Evolutionary conservation across 306 rosid genomes (phyloP).

Genomic region (Begonia peltatifolia): DNA sequence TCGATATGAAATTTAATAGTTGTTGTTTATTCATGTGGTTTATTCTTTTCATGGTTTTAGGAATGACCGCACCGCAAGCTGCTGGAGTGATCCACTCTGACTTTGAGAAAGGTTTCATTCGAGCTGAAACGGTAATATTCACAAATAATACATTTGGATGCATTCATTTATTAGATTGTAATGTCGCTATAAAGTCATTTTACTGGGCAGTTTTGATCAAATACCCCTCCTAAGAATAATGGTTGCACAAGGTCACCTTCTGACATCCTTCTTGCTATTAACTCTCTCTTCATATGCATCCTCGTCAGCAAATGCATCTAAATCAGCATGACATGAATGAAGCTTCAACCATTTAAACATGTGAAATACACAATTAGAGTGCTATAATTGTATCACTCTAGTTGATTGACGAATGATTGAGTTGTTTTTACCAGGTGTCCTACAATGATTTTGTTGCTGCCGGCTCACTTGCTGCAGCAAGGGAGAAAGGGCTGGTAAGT

Average conservation of each 20-base stretch:
- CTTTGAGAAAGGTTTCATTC: conserved; percentile 97
- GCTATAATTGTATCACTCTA: conserved; percentile 1
- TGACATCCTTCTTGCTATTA: too few species aligned
- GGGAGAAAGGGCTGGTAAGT: conserved; percentile 94
- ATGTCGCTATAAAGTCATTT: too few species aligned
- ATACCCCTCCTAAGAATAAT: too few species aligned
- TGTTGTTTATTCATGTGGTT: conserved; percentile 12
- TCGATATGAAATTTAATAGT: too few species aligned
- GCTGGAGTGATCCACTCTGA: conserved; percentile 98
- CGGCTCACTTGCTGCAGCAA: conserved; percentile 82
- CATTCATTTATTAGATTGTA: too few species aligned
- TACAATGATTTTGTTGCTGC: conserved; percentile 73
- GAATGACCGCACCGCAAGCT: conserved; percentile 99
- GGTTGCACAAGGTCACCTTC: too few species aligned
- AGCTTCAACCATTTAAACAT: too few species aligned
- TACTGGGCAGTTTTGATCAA: too few species aligned
- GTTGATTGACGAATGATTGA: neutral
- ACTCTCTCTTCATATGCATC: too few species aligned
- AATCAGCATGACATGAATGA: too few species aligned
- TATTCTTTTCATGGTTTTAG: conserved; percentile 27
- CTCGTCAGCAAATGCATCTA: too few species aligned
- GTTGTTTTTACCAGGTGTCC: conserved; percentile 48
- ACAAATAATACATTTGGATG: neutral
- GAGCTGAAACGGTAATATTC: conserved; percentile 82
- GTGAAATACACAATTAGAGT: too few species aligned